Evolutionary conservation across 1,139 yeast species (phyloP).

Genomic region (Sugiyamaella japonica): DNA sequence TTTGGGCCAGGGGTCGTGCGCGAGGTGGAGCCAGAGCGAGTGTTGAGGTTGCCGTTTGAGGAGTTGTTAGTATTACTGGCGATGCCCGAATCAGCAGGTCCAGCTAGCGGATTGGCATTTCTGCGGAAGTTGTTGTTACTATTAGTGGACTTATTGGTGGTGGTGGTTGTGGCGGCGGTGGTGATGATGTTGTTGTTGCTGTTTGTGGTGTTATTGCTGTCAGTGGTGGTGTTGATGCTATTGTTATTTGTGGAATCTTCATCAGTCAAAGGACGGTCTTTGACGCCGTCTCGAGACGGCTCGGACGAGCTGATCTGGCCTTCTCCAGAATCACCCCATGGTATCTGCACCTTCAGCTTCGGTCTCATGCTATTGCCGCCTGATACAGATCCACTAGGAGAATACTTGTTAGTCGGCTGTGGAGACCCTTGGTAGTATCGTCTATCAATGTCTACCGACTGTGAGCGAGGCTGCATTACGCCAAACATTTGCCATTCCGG

Average conservation of each 20-base stretch:
- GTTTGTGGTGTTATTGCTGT: background rate
- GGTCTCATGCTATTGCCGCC: constrained; percentile 35
- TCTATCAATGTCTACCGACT: constrained; percentile 26
- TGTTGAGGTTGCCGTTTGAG: background rate
- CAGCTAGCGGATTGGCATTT: background rate
- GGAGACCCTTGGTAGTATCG: constrained; percentile 14
- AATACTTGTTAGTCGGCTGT: constrained; percentile 8
- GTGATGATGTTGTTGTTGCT: background rate
- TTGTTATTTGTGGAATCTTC: constrained; percentile 3
- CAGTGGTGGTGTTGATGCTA: background rate
- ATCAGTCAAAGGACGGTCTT: constrained; percentile 4
- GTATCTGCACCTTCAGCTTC: constrained; percentile 44
- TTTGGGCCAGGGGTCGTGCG: constrained; percentile 13
- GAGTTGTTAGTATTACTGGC: constrained; percentile 3
- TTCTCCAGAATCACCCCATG: constrained; percentile 35
- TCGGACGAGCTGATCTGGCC: constrained; percentile 26
- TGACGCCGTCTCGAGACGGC: constrained; percentile 18
- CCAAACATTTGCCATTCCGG: constrained; percentile 20
- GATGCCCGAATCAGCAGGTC: background rate
- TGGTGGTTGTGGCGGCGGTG: no score
- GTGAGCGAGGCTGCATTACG: constrained; percentile 23
- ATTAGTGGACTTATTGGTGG: no score
- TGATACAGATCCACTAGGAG: constrained; percentile 13
- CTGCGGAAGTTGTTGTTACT: background rate
- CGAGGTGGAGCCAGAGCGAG: constrained; percentile 5